Base-by-base conservation (phyloP, 331 rosid species). In the Acacia pycnantha region DNA sequence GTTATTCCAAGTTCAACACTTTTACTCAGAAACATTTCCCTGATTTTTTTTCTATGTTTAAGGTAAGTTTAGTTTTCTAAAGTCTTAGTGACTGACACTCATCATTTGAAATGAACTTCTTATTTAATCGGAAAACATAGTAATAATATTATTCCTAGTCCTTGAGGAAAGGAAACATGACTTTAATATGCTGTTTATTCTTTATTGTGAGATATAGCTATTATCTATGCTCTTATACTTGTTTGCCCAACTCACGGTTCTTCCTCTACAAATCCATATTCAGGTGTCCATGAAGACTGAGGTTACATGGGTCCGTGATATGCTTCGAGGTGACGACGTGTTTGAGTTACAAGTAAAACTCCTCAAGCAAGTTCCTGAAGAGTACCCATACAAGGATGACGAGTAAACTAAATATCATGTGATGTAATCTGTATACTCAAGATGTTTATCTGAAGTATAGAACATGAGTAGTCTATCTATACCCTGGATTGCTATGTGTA, bases 261-360 rank as follows among this genome's bases (percentile, higher is more conserved):
- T 70, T 11, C 18, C 13, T 80, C 18, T 82, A 24, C 33, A 11
- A 81, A 14, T 37, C 26, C 87, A 11, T 83, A 9, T 37, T 47
- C 88, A 95, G 97, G 99, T 93, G 43, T 95, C 98, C 11, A 95
- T 95, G 99, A 95, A 93, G 90, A 91, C 97, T 22, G 99, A 95
- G 89, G 90, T 95, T 71, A 90, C 91, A 24, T 95, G 99, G 99
- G 74, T 88, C 70, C 94, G 96, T 1, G 99, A 95, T 51, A 90
- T 90, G 90, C 99, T 95, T 74, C 90, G 97, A 41, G 98, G 98
- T n/a, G 99, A 95, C 68, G 99, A 95, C 77, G 90, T 89, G 6
- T 95, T 89, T 46, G 99, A 95, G 90, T 84, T 95, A 86, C 98
- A 93, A 75, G 93, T 95, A 70, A 95, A 95, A 85, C 98, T 95